Evolutionary conservation across 2,329 filamentous ascomycete genomes (phyloP), one percentile per base, ranked within the genome.

Genomic region (Fusarium palustre): DNA sequence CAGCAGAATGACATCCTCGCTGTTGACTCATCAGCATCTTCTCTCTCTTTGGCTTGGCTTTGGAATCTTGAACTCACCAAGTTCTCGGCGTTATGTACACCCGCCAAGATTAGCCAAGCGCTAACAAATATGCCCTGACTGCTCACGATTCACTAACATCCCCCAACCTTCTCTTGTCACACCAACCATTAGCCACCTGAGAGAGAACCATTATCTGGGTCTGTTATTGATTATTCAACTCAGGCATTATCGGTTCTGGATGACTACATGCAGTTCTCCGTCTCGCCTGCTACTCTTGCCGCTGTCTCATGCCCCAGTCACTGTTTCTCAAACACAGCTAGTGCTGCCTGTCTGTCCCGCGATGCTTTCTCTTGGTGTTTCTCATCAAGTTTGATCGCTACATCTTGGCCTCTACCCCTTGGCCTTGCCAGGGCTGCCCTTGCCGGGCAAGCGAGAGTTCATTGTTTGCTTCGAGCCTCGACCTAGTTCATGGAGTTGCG

Each of bases 331-430:
- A 61, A 69, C 59, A 54, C 62, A 61, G 45, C 49, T 53, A 56
- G 65, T 60, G 46, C 62, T 58, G 46, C 42, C 41, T 49, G 46
- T 41, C 41, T 49, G 57, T 59, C 43, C 63, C 66, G 58, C 61
- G 59, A 69, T 67, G 55, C 54, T 59, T 57, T 59, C 39, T 59
- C 53, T 47, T 54, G 47, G 59, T 66, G 72, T 64, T 66, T 64
- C 70, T 69, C 45, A 42, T 70, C 68, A 31, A 47, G 72, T 73
- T 74, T 74, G 72, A 74, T 74, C 49, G 42, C 55, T 59, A n/a
- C 43, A 43, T 56, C 68, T 55, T 52, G 48, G 34, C 34, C 48
- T 52, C 30, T 28, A 41, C 48, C 48, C 48, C 48, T 52, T 41
- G 48, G 33, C 48, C 34, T 9, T 52, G 11, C 43, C 24, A 52